Conservation (phyloP, 2,329 filamentous ascomycete genomes). For the Exophiala spinifera region DNA sequence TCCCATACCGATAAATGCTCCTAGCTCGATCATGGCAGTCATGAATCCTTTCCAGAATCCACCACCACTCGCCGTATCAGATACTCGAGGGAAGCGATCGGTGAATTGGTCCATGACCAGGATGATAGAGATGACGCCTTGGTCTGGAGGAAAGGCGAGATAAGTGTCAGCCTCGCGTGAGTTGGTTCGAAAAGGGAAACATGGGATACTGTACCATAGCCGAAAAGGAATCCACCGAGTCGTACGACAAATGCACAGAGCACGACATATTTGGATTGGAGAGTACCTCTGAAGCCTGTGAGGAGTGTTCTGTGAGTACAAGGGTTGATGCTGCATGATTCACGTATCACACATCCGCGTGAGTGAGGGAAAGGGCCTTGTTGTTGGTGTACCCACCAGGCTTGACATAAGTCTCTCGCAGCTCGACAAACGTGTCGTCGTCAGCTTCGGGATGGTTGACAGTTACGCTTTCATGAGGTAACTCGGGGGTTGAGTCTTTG, state of each 20-base stretch:
- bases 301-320: not conserved
- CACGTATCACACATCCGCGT: too few species aligned
- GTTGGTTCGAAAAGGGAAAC: too few species aligned
- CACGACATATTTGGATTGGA: conserved; percentile 49
- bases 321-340: too few species aligned
- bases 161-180: not conserved
- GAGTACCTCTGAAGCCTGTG: conserved; percentile 48
- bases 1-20: conserved; percentile 44
- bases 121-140: conserved; percentile 45
- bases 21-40: conserved; percentile 56
- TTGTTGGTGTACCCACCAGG: conserved; percentile 2
- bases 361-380: not conserved
- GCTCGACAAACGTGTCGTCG: not conserved
- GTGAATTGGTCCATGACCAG: conserved; percentile 54
- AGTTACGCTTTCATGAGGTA: not conserved
- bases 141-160: conserved; percentile 34
- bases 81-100: conserved; percentile 44
- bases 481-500: not conserved
- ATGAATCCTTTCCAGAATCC: conserved; percentile 46
- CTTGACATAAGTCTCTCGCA: conserved; percentile 6
- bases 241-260: conserved; percentile 52
- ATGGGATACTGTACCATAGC: conserved; percentile 35
- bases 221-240: conserved; percentile 50
- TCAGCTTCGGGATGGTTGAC: not conserved
- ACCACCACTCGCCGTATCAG: conserved; percentile 37